phyloP scores from a whole-genome alignment of 345 rosid genomes.

The Syzygium oleosum region DNA sequence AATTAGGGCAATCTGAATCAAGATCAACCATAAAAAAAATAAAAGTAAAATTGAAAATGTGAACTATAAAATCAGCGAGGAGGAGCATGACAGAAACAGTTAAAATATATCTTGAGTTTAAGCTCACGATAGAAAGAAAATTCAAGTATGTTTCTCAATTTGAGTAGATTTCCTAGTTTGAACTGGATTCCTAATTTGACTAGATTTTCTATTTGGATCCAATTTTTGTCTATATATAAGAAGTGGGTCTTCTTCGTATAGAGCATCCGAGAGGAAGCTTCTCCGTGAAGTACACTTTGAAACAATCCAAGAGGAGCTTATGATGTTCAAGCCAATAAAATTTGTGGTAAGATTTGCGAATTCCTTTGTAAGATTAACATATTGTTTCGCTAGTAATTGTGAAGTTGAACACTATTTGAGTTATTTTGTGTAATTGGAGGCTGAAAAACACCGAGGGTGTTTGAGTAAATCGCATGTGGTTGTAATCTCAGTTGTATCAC shows the following conservation, averaged over 20 bases:
- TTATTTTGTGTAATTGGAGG: neutral
- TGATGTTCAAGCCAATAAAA: neutral
- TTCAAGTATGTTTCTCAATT: neutral
- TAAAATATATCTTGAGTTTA: neutral
- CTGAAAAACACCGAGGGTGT: neutral
- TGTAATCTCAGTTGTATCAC: neutral
- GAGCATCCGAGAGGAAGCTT: neutral
- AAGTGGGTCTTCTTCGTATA: neutral
- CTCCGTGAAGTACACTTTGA: neutral
- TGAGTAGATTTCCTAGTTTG: neutral
- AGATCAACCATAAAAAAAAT: too few species aligned
- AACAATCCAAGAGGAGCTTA: neutral
- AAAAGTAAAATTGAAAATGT: too few species aligned
- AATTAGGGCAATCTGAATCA: too few species aligned
- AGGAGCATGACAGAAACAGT: neutral
- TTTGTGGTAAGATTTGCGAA: neutral
- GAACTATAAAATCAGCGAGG: too few species aligned
- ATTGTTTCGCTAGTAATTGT: neutral
- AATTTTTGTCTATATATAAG: too few species aligned
- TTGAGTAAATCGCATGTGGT: neutral
- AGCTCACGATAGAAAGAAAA: neutral
- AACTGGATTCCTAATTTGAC: neutral
- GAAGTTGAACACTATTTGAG: neutral
- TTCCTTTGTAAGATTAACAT: neutral
- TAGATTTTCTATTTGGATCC: neutral